A percentile compares a stretch with the other conserved stretches of the same genome.
phyloP scores from a whole-genome alignment of 768 basidiomycete species.

The Termitomyces sp. region DNA sequence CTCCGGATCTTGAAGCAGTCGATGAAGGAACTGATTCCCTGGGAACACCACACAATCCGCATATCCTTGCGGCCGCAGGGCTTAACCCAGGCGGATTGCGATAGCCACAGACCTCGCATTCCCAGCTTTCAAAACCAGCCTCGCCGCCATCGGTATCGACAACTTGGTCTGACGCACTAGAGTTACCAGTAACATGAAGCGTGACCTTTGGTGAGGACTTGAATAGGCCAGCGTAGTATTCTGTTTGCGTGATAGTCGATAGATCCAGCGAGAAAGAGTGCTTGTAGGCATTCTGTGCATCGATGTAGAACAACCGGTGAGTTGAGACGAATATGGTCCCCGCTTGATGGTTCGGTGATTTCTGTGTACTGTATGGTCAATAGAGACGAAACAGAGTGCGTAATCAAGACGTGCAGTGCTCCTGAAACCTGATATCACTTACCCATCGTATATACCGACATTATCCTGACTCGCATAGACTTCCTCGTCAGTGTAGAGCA shows the following conservation, averaged over 20 bases:
- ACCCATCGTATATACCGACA: conserved; percentile 95
- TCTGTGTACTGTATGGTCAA: conserved; percentile 61
- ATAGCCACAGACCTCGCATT: conserved; percentile 86
- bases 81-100: conserved; percentile 76
- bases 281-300: conserved; percentile 40
- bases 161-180: conserved; percentile 18
- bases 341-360: conserved; percentile 73
- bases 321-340: conserved; percentile 73
- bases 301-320: conserved; percentile 83
- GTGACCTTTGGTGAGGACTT: conserved; percentile 89
- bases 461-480: conserved; percentile 67
- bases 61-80: conserved; percentile 64
- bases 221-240: conserved; percentile 88
- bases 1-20: conserved; percentile 18
- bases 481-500: conserved; percentile 80
- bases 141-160: conserved; percentile 19
- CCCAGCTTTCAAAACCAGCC: conserved; percentile 59
- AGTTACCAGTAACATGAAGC: conserved; percentile 47
- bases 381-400: conserved; percentile 7
- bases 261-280: conserved; percentile 72
- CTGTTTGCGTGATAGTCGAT: conserved; percentile 64
- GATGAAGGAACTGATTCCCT: conserved; percentile 32
- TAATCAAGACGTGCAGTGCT: conserved; percentile 5
- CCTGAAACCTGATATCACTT: conserved; percentile 24
- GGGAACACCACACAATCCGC: conserved; percentile 81